Evolutionary conservation across 768 basidiomycete species (phyloP).

Genomic region (Trametes sanguinea): DNA sequence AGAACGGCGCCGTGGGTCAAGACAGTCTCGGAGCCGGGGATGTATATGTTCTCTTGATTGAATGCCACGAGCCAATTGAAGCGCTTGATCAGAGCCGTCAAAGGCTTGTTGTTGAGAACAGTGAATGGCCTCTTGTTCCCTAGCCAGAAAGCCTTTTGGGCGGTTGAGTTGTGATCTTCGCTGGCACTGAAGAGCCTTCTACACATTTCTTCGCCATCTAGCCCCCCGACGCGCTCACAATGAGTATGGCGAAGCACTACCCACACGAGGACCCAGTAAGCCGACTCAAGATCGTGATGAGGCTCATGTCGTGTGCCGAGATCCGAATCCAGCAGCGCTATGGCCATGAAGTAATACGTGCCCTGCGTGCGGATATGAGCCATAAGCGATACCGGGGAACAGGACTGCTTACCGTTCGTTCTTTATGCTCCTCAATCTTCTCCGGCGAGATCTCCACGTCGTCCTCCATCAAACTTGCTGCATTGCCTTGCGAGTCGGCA

Average conservation of each 20-base stretch:
- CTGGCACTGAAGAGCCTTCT: not conserved
- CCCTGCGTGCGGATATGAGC: not conserved
- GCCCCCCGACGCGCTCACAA: not conserved
- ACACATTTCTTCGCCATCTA: not conserved
- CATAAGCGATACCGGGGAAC: too few species aligned
- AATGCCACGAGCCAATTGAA: not conserved
- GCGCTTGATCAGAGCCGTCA: not conserved
- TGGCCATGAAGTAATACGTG: conserved; percentile 7
- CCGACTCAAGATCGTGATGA: conserved; percentile 15
- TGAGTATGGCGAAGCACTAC: conserved; percentile 4
- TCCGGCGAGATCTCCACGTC: not conserved
- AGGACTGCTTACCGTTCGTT: not conserved
- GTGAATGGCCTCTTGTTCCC: not conserved
- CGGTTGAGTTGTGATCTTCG: not conserved
- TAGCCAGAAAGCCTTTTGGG: not conserved
- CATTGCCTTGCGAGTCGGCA: not conserved
- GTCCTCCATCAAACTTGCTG: not conserved
- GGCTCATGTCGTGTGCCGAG: not conserved
- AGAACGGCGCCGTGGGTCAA: not conserved
- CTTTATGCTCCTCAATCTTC: not conserved
- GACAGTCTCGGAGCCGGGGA: too few species aligned
- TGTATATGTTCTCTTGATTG: not conserved
- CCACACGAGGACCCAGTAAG: conserved; percentile 19
- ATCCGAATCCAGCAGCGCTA: not conserved
- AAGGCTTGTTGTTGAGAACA: not conserved